phyloP scores from a whole-genome alignment of 2,329 filamentous ascomycete genomes.

The Ascochyta rabiei region DNA sequence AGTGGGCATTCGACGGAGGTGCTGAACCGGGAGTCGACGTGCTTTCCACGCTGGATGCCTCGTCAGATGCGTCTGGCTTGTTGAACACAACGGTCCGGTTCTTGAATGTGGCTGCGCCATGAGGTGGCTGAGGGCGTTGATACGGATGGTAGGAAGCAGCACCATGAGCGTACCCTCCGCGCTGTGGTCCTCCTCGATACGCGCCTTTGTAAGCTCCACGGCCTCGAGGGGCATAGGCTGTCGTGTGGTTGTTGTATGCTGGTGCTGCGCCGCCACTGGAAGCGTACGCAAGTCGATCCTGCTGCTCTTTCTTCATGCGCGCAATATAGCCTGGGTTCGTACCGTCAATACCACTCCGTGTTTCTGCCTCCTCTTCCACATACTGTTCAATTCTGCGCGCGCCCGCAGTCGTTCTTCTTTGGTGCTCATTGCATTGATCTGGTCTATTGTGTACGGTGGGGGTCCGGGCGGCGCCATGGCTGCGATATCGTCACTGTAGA shows the following conservation, averaged over 20 bases:
- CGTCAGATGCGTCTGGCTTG: constrained; percentile 8
- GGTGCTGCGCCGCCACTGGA: constrained; percentile 4
- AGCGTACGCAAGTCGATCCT: constrained; percentile 16
- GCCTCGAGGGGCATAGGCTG: constrained; percentile 1
- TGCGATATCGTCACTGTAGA: constrained; percentile 4
- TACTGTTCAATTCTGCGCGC: constrained; percentile 36
- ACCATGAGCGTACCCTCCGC: constrained; percentile 17
- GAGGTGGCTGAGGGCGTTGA: constrained; percentile 16
- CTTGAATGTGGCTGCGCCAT: constrained; percentile 14
- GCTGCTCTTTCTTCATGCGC: constrained; percentile 29
- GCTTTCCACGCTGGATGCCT: constrained; percentile 2
- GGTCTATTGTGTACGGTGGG: constrained; percentile 34
- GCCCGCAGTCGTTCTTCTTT: constrained; percentile 28
- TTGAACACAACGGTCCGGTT: constrained; percentile 23
- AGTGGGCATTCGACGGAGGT: not conserved
- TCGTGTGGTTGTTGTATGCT: not conserved
- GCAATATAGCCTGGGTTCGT: constrained; percentile 24
- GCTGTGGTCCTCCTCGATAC: constrained; percentile 6
- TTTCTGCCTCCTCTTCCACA: constrained; percentile 20
- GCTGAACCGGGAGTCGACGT: constrained; percentile 1
- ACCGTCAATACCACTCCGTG: constrained; percentile 15
- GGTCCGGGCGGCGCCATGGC: constrained; percentile 32
- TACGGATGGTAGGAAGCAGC: constrained; percentile 31
- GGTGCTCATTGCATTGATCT: constrained; percentile 32
- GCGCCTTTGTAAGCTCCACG: constrained; percentile 2